phyloP scores from a whole-genome alignment of 495 filamentous ascomycete genomes.

The Aspergillus conjunctus region DNA sequence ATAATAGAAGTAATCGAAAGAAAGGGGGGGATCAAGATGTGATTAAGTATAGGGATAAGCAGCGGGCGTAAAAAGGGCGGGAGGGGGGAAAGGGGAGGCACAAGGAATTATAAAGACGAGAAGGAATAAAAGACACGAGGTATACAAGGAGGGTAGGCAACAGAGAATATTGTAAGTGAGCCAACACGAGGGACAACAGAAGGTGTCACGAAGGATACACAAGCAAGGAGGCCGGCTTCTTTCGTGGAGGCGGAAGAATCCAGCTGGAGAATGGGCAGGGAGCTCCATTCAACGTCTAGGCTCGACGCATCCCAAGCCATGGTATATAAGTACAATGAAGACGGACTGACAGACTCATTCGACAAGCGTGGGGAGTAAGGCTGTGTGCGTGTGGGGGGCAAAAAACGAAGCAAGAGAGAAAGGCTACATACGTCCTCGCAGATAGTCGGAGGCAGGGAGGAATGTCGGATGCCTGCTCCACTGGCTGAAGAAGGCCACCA shows the following conservation, averaged over 20 bases:
- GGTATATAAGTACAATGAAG: background rate
- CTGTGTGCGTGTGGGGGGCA: constrained; percentile 15
- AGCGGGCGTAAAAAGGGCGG: background rate
- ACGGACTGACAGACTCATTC: constrained; percentile 7
- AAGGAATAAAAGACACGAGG: constrained; percentile 8
- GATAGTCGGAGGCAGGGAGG: constrained; percentile 1
- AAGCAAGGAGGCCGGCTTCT: constrained; percentile 13
- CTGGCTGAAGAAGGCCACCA: constrained; percentile 7
- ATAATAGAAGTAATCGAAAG: background rate
- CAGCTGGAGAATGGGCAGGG: constrained; percentile 10
- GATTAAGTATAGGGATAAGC: background rate
- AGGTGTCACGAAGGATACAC: constrained; percentile 21
- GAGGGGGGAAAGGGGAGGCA: background rate
- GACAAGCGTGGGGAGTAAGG: constrained; percentile 19
- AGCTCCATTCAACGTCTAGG: constrained; percentile 12
- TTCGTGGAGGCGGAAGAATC: background rate
- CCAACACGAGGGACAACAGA: constrained; percentile 7
- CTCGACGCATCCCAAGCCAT: constrained; percentile 18
- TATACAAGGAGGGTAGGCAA: constrained; percentile 1
- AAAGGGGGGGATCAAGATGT: background rate
- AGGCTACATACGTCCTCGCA: constrained; percentile 15
- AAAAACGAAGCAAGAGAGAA: constrained; percentile 5
- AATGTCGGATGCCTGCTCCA: constrained; percentile 9
- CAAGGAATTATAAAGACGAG: constrained; percentile 2
- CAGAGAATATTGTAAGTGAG: constrained; percentile 5